Evolutionary conservation across 306 rosid genomes (phyloP), one percentile per base, ranked within the genome.

Genomic region (Alnus rubra): DNA sequence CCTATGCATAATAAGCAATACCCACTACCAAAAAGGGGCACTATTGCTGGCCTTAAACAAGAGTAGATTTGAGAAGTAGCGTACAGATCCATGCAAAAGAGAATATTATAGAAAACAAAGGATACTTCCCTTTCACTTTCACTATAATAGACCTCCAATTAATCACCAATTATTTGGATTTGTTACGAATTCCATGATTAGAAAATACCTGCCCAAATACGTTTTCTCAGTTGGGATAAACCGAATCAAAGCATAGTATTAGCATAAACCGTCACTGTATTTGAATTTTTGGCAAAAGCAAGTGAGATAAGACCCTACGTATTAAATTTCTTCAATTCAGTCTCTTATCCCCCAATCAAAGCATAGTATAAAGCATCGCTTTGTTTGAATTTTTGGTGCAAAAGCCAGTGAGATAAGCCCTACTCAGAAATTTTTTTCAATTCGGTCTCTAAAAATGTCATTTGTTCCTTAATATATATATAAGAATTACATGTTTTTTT

Each of bases 21-120:
- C 85, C 85, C 88, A 84, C 83, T 82, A 64, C 31, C 62, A 67
- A 56, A 84, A 83, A 39, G 84, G 58, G 69, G 39, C 23, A 50
- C 73, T 70, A 30, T 82, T 35, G 33, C 78, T 35, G 77, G 56
- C 59, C 70, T 14, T 52, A 14, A 23, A n/a, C 35, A 18, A 64
- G 18, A 33, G 30, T 53, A 52, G 51, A 47, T 53, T 74, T 64
- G 19, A 42, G 8, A 60, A 15, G 69, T 42, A 76, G 74, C 76
- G 65, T 70, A 18, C 63, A 75, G 53, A 63, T 72, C 81, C 73
- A 60, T 18, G 15, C 76, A 54, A 53, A 72, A 7, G 23, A 72
- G 19, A 71, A 48, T 35, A 39, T 39, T 31, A 51, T 9, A 33
- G 31, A 63, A 31, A 37, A 12, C 31, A 15, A 33, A 0, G 2